Evolutionary conservation across 2,329 filamentous ascomycete genomes (phyloP).

Genomic region (Diaporthe citriasiana): DNA sequence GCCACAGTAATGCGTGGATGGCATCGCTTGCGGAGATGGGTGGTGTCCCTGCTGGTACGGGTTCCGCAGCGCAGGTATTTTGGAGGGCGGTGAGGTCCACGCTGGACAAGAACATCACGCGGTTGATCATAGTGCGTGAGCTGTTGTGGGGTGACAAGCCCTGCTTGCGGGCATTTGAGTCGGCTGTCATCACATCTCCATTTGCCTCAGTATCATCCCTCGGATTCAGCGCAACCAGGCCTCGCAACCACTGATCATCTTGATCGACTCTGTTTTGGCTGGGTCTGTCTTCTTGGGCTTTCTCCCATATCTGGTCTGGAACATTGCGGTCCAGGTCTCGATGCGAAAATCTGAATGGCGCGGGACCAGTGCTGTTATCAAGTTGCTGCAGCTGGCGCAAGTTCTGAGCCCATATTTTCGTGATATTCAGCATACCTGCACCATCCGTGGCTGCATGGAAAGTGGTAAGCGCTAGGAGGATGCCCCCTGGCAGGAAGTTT

Average conservation of each 20-base stretch:
- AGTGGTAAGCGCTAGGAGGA: neutral
- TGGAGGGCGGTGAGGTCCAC: neutral
- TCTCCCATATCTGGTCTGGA: neutral
- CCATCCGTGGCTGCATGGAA: constrained; percentile 5
- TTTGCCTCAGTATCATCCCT: neutral
- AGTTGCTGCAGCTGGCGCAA: neutral
- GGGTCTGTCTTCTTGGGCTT: too few relatives aligned
- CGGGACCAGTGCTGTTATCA: neutral
- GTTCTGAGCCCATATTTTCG: constrained; percentile 1
- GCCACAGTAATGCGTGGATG: constrained; percentile 2
- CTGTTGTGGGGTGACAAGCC: neutral
- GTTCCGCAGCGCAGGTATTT: neutral
- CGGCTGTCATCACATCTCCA: neutral
- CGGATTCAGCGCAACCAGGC: neutral
- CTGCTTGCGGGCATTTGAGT: neutral
- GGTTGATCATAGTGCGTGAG: neutral
- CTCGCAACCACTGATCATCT: constrained; percentile 5
- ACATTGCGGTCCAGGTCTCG: neutral
- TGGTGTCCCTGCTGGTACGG: neutral
- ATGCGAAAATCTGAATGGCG: neutral
- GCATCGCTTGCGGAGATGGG: constrained; percentile 13
- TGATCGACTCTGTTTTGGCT: neutral
- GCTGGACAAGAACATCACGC: constrained; percentile 7
- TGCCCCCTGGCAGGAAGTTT: constrained; percentile 4
- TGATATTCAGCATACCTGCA: constrained; percentile 5